Evolutionary conservation across 192 early-diverging fungal species (phyloP), one percentile per base, ranked within the genome.

Genomic region (Dispira parvispora): DNA sequence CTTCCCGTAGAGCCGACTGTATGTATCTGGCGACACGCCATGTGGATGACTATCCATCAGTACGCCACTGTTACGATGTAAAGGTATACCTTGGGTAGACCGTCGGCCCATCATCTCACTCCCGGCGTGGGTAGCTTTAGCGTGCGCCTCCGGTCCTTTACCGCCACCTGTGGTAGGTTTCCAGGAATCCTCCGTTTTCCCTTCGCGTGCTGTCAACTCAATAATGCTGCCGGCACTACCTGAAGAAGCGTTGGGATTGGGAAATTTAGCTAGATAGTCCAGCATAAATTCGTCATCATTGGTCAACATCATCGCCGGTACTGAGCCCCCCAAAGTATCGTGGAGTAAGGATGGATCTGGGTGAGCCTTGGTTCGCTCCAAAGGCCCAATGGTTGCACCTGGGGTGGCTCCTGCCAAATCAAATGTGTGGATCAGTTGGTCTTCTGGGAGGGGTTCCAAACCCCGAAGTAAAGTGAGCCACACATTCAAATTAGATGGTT

Each of bases 401-500:
- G 54, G 54, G 54, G 27, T 14, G 13, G 26, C 13, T 26, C 26
- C 27, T 4, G 54, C 54, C 20, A 13, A 10, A 27, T 56, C 12
- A 16, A 1, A 14, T 56, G 14, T 3, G 20, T 27, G 21, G 26
- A 27, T 20, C 13, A 60, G 57, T 16, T 27, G 25, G 38, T 60
- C 57, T 3, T 60, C 57, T 12, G 57, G 57, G 1, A 60, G 32
- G 32, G 57, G 57, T 18, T 27, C 32, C 12, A 60, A 13, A 16
- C 57, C 57, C 16, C 57, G 57, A 2, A 60, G 32, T 3, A 60
- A 43, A 14, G 57, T 60, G 16, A 60, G 57, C 57, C 57, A 60
- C 14, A 16, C 43, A 14, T 14, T 43, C 57, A 60, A 42, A 21
- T 60, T 27, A 28, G 43, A 43, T 12, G 57, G 3, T 38, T 38